Evolutionary conservation across 495 filamentous ascomycete species (phyloP).

Genomic region (Lasiosphaeria ovina): DNA sequence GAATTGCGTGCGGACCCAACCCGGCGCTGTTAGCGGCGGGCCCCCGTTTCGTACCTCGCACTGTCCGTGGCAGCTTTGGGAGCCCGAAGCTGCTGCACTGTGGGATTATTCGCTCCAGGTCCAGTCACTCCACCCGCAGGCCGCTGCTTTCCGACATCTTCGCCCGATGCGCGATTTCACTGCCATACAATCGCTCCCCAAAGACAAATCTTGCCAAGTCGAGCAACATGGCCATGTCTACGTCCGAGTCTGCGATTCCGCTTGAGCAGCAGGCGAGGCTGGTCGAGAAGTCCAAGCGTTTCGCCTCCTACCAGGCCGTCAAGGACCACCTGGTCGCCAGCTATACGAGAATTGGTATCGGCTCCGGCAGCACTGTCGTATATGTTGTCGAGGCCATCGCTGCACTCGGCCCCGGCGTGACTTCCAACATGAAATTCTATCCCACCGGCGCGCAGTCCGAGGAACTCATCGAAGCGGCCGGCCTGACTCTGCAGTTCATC

Average conservation of each 20-base stretch:
- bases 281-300: slow-evolving; percentile 80
- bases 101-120: no score
- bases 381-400: slow-evolving; percentile 96
- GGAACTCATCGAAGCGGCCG: slow-evolving; percentile 73
- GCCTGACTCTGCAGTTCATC: slow-evolving; percentile 73
- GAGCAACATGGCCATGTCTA: slow-evolving; percentile 20
- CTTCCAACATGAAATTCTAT: slow-evolving; percentile 70
- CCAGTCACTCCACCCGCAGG: no score
- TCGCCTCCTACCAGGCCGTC: slow-evolving; percentile 80
- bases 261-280: slow-evolving; percentile 28
- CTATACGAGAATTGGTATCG: slow-evolving; percentile 82
- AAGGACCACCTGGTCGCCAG: slow-evolving; percentile 73
- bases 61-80: no score
- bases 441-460: slow-evolving; percentile 91
- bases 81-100: no score
- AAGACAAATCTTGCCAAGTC: neutral
- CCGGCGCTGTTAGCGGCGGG: slow-evolving; percentile 3
- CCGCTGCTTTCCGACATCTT: neutral
- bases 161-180: neutral
- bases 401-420: slow-evolving; percentile 58
- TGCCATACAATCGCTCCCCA: no score
- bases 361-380: slow-evolving; percentile 87
- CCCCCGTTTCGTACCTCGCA: neutral
- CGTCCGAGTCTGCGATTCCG: slow-evolving; percentile 18
- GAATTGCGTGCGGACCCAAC: slow-evolving; percentile 8